Evolutionary conservation across 805 yeast species (phyloP), one percentile per base, ranked within the genome.

Genomic region (Barnettozyma sp.): DNA sequence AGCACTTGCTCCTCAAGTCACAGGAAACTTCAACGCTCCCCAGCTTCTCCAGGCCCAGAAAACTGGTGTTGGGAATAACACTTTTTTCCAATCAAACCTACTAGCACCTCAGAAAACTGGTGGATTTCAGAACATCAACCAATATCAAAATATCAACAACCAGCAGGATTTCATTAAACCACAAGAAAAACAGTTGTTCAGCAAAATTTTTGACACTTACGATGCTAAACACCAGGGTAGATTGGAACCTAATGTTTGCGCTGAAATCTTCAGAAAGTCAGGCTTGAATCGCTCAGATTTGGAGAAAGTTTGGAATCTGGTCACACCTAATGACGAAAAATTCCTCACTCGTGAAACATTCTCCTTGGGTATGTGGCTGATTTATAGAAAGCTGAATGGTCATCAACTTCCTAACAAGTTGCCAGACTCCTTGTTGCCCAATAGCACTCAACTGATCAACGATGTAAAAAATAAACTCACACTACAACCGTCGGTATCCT

Each of bases 311-410:
- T 90, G 98, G 98, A 83, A 76, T 33, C 68, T 90, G 46, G 75
- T 88, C 38, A 97, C 92, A 56, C 72, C 79, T 12, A 78, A 79
- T 37, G 82, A 87, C 56, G 71, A 81, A 37, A 96, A 97, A 5
- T 77, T 74, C 54, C 73, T 90, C 46, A 83, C 84, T 56, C 78
- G 76, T 50, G 96, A 90, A 56, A 95, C 86, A 58, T 92, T 90
- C 63, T 82, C 95, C 0, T 87, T 92, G 23, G 97, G 97, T 22
- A 92, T 90, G 97, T 97, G 94, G 67, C 68, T 90, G 40, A 90
- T 90, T 29, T 90, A 92, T 62, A 75, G 96, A 57, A 73, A 90
- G 43, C 65, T 90, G 54, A 88, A 87, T 53, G 97, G 97, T 3
- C 76, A 74, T 44, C 85, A 82, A n/a, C 62, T 92, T 34, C 98